Conservation (phyloP, 148 eudicot genomes). For the Agrostemma githago region DNA sequence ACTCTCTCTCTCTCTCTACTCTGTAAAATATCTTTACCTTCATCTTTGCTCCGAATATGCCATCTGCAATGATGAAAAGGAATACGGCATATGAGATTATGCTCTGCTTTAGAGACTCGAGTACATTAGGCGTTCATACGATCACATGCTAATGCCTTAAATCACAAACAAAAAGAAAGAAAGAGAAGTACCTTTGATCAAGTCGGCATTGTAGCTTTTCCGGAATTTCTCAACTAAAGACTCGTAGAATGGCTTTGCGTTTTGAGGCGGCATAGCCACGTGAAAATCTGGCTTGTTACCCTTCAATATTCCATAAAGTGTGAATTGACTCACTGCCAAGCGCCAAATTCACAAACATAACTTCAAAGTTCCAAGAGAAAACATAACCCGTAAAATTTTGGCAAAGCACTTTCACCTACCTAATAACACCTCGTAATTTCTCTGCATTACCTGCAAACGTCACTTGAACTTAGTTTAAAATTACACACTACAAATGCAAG, state of each 20-base stretch:
- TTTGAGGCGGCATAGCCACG: slow-evolving; percentile 93
- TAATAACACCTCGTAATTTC: slow-evolving; percentile 65
- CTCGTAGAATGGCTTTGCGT: slow-evolving; percentile 77
- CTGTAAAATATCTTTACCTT: slow-evolving; percentile 44
- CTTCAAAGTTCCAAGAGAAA: slow-evolving; percentile 9
- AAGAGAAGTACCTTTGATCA: slow-evolving; percentile 56
- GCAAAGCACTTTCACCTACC: slow-evolving; percentile 35
- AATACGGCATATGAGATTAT: slow-evolving; percentile 16
- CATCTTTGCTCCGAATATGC: slow-evolving; percentile 98
- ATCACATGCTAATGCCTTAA: neutral
- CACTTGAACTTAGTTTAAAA: neutral
- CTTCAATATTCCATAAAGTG: slow-evolving; percentile 87
- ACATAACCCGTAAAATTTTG: neutral
- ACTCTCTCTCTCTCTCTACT: neutral
- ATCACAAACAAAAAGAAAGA: too few relatives aligned
- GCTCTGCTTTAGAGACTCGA: neutral
- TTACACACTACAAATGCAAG: neutral
- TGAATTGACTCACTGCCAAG: slow-evolving; percentile 91
- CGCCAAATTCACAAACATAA: slow-evolving; percentile 9
- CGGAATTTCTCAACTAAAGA: slow-evolving; percentile 71
- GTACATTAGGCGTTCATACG: neutral
- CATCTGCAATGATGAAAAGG: slow-evolving; percentile 49
- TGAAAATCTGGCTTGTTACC: slow-evolving; percentile 99
- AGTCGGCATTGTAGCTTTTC: slow-evolving; percentile 54
- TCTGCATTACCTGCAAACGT: slow-evolving; percentile 79